These are phyloP conservation scores for Fennellomyces sp. DNA, from an alignment of 371 early-diverging fungal genomes.

Conservation along the genomic window DNA sequence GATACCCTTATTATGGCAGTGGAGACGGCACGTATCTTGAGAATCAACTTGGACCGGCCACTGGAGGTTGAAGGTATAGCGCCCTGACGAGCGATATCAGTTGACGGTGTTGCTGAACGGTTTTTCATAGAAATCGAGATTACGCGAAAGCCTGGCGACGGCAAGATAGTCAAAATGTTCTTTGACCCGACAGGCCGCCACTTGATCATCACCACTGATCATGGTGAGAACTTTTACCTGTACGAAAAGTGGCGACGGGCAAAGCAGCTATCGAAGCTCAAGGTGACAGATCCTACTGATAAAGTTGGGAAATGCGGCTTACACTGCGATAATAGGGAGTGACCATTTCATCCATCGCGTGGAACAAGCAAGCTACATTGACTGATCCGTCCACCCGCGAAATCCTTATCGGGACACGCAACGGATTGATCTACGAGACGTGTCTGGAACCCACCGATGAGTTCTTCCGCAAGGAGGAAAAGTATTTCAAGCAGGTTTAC, in stretches of 20 bases:
- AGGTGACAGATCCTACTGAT: constrained; percentile 33
- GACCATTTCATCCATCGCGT: constrained; percentile 83
- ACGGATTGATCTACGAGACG: constrained; percentile 86
- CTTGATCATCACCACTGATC: constrained; percentile 79
- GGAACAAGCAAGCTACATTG: constrained; percentile 74
- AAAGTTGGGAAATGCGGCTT: not conserved
- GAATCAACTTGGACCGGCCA: constrained; percentile 68
- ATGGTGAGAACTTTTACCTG: constrained; percentile 89
- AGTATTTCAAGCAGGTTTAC: constrained; percentile 72
- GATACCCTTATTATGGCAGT: constrained; percentile 77
- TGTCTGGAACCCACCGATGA: constrained; percentile 84
- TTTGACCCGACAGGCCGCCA: constrained; percentile 90
- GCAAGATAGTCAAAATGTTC: constrained; percentile 72
- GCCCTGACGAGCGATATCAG: not conserved
- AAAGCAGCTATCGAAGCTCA: constrained; percentile 66
- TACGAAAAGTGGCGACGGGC: constrained; percentile 78
- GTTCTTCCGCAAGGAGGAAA: constrained; percentile 81
- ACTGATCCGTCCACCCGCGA: constrained; percentile 70
- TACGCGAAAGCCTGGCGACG: constrained; percentile 62
- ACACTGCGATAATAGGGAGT: constrained; percentile 78
- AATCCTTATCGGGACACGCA: constrained; percentile 82
- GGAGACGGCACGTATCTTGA: constrained; percentile 63
- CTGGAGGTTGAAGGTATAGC: constrained; percentile 24
- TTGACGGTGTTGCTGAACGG: not conserved
- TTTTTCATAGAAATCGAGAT: constrained; percentile 73